phyloP scores from a whole-genome alignment of 2,329 filamentous ascomycete species.

The Trichoderma cornu-damae region DNA sequence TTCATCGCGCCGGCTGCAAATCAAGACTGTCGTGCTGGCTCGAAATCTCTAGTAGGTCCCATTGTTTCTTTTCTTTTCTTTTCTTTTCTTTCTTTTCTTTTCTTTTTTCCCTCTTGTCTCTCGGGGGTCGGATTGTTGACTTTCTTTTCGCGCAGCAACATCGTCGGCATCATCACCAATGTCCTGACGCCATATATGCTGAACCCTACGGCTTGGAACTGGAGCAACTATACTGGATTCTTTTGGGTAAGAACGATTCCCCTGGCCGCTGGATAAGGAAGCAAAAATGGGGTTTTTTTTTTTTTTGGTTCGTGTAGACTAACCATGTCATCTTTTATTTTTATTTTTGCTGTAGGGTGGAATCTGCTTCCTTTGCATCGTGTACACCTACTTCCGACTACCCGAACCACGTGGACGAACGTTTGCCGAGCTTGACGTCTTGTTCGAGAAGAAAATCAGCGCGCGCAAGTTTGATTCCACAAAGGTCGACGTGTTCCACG shows the following conservation, averaged over 20 bases:
- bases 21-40: constrained; percentile 86
- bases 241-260: constrained; percentile 57
- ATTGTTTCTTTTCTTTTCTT: no score
- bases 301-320: constrained; percentile 1
- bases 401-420: constrained; percentile 76
- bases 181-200: constrained; percentile 90
- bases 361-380: constrained; percentile 71
- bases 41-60: constrained; percentile 68
- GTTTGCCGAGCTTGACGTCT: constrained; percentile 78
- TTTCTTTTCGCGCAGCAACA: constrained; percentile 47
- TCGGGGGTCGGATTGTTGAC: neutral
- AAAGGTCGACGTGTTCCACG: constrained; percentile 52
- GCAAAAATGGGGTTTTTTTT: neutral
- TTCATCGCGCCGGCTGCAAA: constrained; percentile 74
- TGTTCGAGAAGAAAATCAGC: constrained; percentile 69
- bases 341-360: no score
- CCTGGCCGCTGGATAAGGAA: no score
- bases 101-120: no score
- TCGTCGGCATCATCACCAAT: constrained; percentile 75
- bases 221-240: constrained; percentile 82
- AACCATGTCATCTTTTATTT: constrained; percentile 6
- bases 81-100: no score
- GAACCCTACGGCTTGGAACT: constrained; percentile 81
- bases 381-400: constrained; percentile 57
- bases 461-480: constrained; percentile 67